phyloP scores from a whole-genome alignment of 768 basidiomycete species.

The Cantharellus anzutake region DNA sequence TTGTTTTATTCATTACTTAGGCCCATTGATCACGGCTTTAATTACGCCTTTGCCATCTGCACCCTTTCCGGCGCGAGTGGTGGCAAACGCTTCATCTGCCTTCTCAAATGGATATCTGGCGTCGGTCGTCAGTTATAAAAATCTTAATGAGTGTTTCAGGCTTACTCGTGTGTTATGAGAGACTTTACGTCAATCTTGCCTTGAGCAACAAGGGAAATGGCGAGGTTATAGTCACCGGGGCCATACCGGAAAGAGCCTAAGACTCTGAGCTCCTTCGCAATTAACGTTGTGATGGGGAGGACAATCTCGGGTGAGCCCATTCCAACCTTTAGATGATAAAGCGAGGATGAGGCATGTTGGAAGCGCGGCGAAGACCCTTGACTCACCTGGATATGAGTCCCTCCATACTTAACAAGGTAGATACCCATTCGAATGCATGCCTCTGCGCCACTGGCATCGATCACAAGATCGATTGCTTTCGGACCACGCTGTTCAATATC shows the following conservation, averaged over 20 bases:
- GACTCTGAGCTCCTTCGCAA: constrained; percentile 60
- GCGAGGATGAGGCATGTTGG: too few species aligned
- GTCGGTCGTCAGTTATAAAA: background rate
- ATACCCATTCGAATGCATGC: constrained; percentile 78
- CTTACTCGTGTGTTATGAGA: constrained; percentile 71
- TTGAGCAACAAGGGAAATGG: constrained; percentile 64
- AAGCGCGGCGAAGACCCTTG: background rate
- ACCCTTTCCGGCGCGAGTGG: constrained; percentile 62
- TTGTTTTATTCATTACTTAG: constrained; percentile 22
- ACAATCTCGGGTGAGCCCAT: constrained; percentile 49
- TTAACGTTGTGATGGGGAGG: constrained; percentile 49
- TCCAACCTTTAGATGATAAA: constrained; percentile 1
- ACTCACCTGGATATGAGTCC: constrained; percentile 18
- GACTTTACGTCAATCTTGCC: constrained; percentile 77
- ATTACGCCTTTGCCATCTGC: constrained; percentile 76
- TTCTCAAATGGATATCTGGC: constrained; percentile 54
- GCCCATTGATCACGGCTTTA: constrained; percentile 77
- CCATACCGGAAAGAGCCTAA: constrained; percentile 90
- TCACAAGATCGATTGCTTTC: constrained; percentile 60
- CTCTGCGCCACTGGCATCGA: constrained; percentile 89
- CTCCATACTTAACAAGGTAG: constrained; percentile 55
- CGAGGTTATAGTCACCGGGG: constrained; percentile 64
- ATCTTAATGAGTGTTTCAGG: background rate
- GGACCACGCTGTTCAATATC: constrained; percentile 52
- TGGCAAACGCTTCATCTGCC: constrained; percentile 62